These are phyloP conservation scores for Lobulomyces angularis DNA, from an alignment of 192 early-diverging fungal genomes.

Conservation along the genomic window DNA sequence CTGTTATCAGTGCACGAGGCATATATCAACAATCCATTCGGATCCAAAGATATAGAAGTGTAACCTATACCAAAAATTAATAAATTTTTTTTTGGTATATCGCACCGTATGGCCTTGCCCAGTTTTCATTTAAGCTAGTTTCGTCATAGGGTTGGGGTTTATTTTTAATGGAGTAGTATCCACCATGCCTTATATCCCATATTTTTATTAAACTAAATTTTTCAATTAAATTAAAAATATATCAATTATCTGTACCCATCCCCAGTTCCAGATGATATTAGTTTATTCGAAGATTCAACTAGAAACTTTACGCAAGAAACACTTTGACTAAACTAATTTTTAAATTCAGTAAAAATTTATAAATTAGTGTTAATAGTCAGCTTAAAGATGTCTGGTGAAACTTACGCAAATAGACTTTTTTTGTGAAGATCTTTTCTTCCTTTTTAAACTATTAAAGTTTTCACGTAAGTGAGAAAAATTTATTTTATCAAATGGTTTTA, in stretches of 20 bases:
- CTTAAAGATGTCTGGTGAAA: no score
- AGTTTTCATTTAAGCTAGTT: slow-evolving; percentile 1
- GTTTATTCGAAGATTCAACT: slow-evolving; percentile 22
- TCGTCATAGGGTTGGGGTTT: neutral
- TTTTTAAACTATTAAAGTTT: no score
- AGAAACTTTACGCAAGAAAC: slow-evolving; percentile 47
- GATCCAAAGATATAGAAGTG: slow-evolving; percentile 49
- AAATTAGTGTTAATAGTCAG: no score
- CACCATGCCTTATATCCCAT: slow-evolving; percentile 62
- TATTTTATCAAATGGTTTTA: no score
- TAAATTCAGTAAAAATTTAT: no score
- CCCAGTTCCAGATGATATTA: slow-evolving; percentile 47
- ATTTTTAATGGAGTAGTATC: slow-evolving; percentile 16
- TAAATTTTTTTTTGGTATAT: no score
- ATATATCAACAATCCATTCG: slow-evolving; percentile 52
- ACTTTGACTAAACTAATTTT: no score
- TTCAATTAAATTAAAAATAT: slow-evolving; percentile 15
- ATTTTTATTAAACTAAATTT: slow-evolving; percentile 52
- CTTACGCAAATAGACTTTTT: no score
- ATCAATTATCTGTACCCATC: slow-evolving; percentile 44
- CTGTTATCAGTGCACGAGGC: slow-evolving; percentile 58
- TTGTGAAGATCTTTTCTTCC: no score
- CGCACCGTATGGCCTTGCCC: slow-evolving; percentile 3
- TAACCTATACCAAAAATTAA: no score
- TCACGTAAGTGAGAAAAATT: no score